Evolutionary conservation across 257 asterid genomes (phyloP), one percentile per base, ranked within the genome.

Genomic region (Plantago elongata): DNA sequence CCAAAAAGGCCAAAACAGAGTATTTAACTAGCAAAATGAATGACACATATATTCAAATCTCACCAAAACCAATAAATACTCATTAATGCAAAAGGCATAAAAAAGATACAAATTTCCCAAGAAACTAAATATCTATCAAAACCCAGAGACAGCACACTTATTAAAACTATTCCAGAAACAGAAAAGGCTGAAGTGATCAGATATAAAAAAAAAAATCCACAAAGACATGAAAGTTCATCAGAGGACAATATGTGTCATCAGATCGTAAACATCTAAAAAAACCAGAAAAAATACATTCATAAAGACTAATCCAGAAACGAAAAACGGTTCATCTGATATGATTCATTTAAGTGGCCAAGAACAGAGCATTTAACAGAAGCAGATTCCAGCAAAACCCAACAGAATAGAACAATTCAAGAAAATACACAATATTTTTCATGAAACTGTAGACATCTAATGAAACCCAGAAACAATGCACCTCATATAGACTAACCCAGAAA

Each of bases 141-240:
- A 55, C 38, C 14, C 66, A 49, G 9, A 46, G 62, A 59, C 8
- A 17, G 45, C n/a, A 61, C 51, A 27, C 27, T 50, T 57, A 9
- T 18, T 37, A 17, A 65, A 69, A 38, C 15, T 27, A 13, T 4
- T 22, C 58, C 51, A 40, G 61, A 68, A 52, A 66, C 38, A 76
- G 45, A 65, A 56, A 68, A 51, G 27, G 27, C 1, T 22, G 27
- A 22, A 22, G 27, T n/a, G 52, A 65, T 55, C 18, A 11, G 56
- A 44, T 50, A 9, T 37, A 29, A n/a, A 57, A 64, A 9, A 45
- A 29, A n/a, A 57, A 64, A 10, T 52, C 72, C 62, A 45, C 3
- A 22, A 60, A 57, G 73, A 79, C 51, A 75, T 27, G 8, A 34
- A 3, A 34, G 4, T 34, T 34, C 38, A 34, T 34, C 4, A 5